A percentile compares a stretch with the other conserved stretches of the same genome.
Evolutionary conservation across 148 eudicot species (phyloP).

Genomic region (Heliamphora exappendiculata): DNA sequence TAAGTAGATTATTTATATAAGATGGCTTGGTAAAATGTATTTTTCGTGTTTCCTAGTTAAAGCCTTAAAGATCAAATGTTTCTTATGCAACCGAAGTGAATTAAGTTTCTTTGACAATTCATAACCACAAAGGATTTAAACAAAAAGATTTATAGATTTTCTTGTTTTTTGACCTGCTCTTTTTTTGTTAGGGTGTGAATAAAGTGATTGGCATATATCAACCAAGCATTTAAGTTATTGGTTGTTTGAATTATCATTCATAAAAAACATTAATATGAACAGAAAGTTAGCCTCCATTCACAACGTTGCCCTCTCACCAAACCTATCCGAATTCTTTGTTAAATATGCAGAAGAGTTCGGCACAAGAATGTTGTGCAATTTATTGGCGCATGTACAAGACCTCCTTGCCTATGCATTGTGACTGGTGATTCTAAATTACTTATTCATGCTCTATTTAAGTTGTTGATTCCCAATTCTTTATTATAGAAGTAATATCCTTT

Average conservation of each 20-base stretch:
- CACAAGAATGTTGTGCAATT: constrained; percentile 85
- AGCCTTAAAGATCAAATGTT: not conserved
- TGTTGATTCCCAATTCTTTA: not conserved
- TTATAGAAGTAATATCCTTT: not conserved
- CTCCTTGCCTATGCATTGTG: constrained; percentile 60
- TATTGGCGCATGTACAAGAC: constrained; percentile 74
- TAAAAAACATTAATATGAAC: not conserved
- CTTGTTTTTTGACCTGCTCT: not conserved
- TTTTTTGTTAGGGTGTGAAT: not conserved
- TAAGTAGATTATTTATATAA: not conserved
- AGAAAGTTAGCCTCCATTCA: not conserved
- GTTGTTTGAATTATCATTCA: not conserved
- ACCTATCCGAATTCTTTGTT: constrained; percentile 5
- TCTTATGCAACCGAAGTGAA: not conserved
- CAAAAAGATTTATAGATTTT: no score
- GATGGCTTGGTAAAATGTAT: not conserved
- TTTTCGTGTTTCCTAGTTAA: no score
- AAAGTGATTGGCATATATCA: not conserved
- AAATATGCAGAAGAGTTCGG: constrained; percentile 53
- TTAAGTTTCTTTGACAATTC: not conserved
- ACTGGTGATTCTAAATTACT: constrained; percentile 50
- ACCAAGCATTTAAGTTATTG: not conserved
- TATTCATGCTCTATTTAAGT: not conserved
- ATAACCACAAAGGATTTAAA: not conserved
- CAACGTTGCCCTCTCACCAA: not conserved